Percentiles rank a stretch among this genome's conserved stretches.
Evolutionary conservation across 345 rosid species (phyloP).

Genomic region (Acer saccharum): DNA sequence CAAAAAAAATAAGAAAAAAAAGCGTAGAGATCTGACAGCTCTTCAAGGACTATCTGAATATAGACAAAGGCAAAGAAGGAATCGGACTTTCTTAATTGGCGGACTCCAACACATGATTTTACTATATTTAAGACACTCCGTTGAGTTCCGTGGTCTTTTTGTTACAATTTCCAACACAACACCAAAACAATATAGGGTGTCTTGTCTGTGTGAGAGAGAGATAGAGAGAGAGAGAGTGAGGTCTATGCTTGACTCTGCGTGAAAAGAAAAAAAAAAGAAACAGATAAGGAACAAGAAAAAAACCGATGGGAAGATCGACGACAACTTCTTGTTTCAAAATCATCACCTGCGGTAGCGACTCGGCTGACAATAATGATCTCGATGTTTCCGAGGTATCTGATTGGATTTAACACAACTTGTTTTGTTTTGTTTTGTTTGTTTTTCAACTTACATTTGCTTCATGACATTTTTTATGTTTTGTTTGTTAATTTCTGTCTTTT

Average conservation of each 20-base stretch:
- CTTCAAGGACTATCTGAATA: constrained; percentile 16
- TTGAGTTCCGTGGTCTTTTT: constrained; percentile 49
- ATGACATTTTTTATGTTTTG: neutral
- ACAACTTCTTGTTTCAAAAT: constrained; percentile 67
- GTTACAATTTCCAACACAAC: constrained; percentile 52
- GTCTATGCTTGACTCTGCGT: neutral
- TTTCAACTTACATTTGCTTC: neutral
- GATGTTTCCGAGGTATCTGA: constrained; percentile 48
- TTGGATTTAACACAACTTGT: neutral
- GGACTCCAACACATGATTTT: constrained; percentile 37
- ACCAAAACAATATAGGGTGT: constrained; percentile 13
- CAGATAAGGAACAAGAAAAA: neutral
- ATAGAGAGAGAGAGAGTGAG: constrained; percentile 12
- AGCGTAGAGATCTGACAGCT: constrained; percentile 24
- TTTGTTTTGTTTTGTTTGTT: neutral
- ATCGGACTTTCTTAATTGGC: constrained; percentile 24
- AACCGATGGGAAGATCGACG: constrained; percentile 41
- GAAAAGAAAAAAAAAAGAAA: constrained; percentile 4
- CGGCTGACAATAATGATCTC: constrained; percentile 49
- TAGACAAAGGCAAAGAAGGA: constrained; percentile 14
- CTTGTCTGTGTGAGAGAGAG: constrained; percentile 18
- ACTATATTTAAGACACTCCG: constrained; percentile 32
- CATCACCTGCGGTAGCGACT: constrained; percentile 67
- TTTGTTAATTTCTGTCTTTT: neutral
- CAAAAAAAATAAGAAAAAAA: neutral